phyloP scores from a whole-genome alignment of 2,329 filamentous ascomycete genomes.

The Penicillium hesseltinei region DNA sequence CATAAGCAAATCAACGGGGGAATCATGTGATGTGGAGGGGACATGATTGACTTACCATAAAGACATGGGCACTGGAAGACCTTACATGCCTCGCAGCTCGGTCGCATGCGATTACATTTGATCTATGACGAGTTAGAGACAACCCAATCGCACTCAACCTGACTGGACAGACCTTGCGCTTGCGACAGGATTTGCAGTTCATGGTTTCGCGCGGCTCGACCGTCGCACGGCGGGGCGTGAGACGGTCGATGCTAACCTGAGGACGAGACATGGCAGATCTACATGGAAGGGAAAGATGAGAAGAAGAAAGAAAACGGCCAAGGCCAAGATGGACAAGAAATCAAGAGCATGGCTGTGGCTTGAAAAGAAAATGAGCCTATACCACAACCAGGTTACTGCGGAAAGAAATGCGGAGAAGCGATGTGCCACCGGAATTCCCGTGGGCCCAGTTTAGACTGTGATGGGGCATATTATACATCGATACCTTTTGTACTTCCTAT shows the following conservation, averaged over 20 bases:
- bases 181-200: conserved; percentile 94
- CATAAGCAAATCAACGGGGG: neutral
- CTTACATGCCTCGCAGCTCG: conserved; percentile 83
- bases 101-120: conserved; percentile 83
- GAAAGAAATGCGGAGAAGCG: conserved; percentile 25
- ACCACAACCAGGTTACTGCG: conserved; percentile 3
- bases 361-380: neutral
- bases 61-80: conserved; percentile 85
- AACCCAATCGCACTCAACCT: neutral
- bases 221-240: conserved; percentile 67
- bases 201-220: conserved; percentile 83
- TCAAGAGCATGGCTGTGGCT: conserved; percentile 12
- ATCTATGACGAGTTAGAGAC: conserved; percentile 56
- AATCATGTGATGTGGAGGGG: conserved; percentile 35
- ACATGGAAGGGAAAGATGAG: conserved; percentile 13
- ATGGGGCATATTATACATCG: neutral
- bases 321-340: conserved; percentile 7
- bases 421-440: conserved; percentile 15
- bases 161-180: conserved; percentile 68
- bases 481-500: neutral
- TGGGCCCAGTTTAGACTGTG: neutral
- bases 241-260: conserved; percentile 76
- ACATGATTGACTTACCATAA: conserved; percentile 63
- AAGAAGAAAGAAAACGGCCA: conserved; percentile 7
- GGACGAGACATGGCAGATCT: conserved; percentile 61